Conservation (phyloP, 306 rosid species). For the Dryas octopetala region DNA sequence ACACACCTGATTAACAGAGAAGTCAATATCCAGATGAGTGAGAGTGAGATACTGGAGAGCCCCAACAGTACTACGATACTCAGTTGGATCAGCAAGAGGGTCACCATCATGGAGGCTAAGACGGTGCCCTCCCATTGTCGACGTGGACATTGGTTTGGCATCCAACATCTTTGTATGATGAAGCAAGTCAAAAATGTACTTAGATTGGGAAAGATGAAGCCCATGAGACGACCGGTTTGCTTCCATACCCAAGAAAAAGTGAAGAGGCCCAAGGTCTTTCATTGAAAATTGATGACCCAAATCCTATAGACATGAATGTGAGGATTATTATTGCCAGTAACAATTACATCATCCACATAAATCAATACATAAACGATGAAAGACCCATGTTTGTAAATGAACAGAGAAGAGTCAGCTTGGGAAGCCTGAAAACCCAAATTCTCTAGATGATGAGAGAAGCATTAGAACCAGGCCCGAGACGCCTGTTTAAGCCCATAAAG, state of each 20-base stretch:
- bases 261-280: not conserved
- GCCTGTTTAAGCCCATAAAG: not conserved
- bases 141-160: too few relatives aligned
- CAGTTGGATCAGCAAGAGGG: not conserved
- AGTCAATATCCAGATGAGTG: not conserved
- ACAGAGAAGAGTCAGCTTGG: too few relatives aligned
- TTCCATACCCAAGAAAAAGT: too few relatives aligned
- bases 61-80: too few relatives aligned
- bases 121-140: too few relatives aligned
- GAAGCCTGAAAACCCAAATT: not conserved
- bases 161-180: constrained; percentile 12
- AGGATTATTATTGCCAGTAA: not conserved
- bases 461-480: not conserved
- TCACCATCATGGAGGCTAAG: not conserved
- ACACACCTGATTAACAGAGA: not conserved
- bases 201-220: not conserved
- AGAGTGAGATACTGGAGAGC: not conserved
- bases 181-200: not conserved
- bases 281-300: not conserved
- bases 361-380: too few relatives aligned
- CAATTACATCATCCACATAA: too few relatives aligned
- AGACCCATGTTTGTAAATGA: not conserved
- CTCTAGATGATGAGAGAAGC: too few relatives aligned
- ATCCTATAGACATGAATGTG: too few relatives aligned
- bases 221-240: too few relatives aligned